Evolutionary conservation across 441 rosid genomes (phyloP), one percentile per base, ranked within the genome.

Genomic region (Capsella rubella): DNA sequence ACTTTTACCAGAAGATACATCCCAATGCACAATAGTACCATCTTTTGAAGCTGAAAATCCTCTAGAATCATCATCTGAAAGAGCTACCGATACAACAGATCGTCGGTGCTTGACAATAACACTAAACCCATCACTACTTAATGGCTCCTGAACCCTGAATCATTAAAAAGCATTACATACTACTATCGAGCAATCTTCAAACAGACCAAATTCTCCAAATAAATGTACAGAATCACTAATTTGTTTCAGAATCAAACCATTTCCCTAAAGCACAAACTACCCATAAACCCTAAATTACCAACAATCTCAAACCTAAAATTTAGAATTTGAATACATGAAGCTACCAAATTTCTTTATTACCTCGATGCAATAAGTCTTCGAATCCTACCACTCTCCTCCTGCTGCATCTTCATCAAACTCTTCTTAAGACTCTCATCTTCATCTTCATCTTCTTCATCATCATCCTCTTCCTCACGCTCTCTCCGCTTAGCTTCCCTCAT

Each of bases 1-100:
- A 71, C 60, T 55, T 73, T 91, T 90, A 3, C 94, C 98, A 64
- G 82, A 82, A 10, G 82, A 83, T 11, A 93, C 92, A 80, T 96
- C 97, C 99, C 99, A 96, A 12, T 89, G 96, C 55, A 84, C 53
- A 67, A 96, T 83, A 37, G 81, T 78, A 49, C 97, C 99, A 52
- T 96, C 98, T 80, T 96, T 96, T 8, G 99, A 86, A 64, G 97
- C 92, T 16, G 99, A 96, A 80, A 89, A 93, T 1, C 98, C 99
- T 71, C 79, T 90, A 39, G 63, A 79, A 71, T 91, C 97, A 66
- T 96, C 97, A 47, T 90, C 97, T 18, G 96, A 88, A 43, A 96
- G 79, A 81, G 91, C 87, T 71, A 96, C 87, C 8, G 94, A 86
- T 3, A 97, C 89, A 32, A 91, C 98, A 78, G 98, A 78, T 55